Evolutionary conservation across 2,329 filamentous ascomycete species (phyloP).

Genomic region (Xylaria sp.): DNA sequence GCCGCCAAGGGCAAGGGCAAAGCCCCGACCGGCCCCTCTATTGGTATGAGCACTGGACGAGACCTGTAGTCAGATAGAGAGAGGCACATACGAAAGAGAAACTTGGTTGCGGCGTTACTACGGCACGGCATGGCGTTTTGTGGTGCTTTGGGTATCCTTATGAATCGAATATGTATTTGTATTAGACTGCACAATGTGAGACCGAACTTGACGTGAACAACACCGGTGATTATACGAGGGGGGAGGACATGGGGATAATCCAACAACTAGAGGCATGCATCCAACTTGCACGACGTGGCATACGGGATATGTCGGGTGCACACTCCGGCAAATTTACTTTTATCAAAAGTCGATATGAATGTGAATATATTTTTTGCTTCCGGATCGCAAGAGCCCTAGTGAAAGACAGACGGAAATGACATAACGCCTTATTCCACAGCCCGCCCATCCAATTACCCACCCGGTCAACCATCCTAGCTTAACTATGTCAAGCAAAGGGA

Average conservation of each 20-base stretch:
- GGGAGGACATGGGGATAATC: not conserved
- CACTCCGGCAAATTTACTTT: not conserved
- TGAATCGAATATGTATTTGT: slow-evolving; percentile 25
- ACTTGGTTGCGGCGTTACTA: slow-evolving; percentile 28
- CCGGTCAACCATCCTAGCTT: slow-evolving; percentile 1
- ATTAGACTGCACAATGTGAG: slow-evolving; percentile 30
- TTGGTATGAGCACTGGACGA: slow-evolving; percentile 66
- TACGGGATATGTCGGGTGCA: not conserved
- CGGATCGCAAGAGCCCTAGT: not conserved
- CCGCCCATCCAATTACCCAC: not conserved
- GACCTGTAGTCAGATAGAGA: slow-evolving; percentile 55
- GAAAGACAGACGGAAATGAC: not conserved
- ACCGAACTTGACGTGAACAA: not conserved
- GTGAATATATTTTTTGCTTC: slow-evolving; percentile 5
- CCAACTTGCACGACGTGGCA: not conserved
- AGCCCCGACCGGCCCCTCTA: slow-evolving; percentile 53
- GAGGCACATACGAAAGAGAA: slow-evolving; percentile 37
- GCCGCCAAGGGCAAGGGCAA: slow-evolving; percentile 55
- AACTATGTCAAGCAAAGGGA: not conserved
- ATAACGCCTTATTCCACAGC: slow-evolving; percentile 9
- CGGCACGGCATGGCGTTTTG: slow-evolving; percentile 32
- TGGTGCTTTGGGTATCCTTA: slow-evolving; percentile 24
- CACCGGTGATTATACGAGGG: not conserved
- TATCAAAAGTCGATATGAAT: not conserved
- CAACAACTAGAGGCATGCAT: not conserved